Evolutionary conservation across 495 filamentous ascomycete genomes (phyloP).

Genomic region (Daldinia concentrica): DNA sequence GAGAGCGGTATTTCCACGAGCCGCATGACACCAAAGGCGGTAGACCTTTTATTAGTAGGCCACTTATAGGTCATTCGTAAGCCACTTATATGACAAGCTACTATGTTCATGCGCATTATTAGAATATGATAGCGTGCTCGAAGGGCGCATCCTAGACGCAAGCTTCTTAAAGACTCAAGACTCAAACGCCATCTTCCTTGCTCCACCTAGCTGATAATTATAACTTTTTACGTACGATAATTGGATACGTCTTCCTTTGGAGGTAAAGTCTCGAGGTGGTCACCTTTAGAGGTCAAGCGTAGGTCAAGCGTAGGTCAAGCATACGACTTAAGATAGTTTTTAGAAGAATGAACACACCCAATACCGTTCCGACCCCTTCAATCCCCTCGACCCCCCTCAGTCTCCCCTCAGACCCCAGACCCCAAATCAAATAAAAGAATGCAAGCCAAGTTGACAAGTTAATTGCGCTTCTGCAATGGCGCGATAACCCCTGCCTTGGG

Average conservation of each 20-base stretch:
- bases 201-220: slow-evolving; percentile 8
- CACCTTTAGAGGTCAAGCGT: slow-evolving; percentile 42
- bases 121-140: slow-evolving; percentile 8
- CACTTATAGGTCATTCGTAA: not conserved
- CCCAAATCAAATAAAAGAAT: slow-evolving; percentile 15
- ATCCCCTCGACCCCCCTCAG: not conserved
- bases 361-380: not conserved
- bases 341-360: not conserved
- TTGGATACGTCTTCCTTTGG: slow-evolving; percentile 31
- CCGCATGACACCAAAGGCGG: not conserved
- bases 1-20: not conserved
- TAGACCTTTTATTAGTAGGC: not conserved
- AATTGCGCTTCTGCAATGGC: slow-evolving; percentile 32
- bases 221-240: slow-evolving; percentile 31
- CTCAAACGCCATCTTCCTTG: slow-evolving; percentile 2
- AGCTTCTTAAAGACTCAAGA: slow-evolving; percentile 6
- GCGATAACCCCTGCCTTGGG: slow-evolving; percentile 36
- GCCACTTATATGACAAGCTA: not conserved
- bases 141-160: slow-evolving; percentile 10
- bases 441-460: slow-evolving; percentile 25
- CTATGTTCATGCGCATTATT: not conserved
- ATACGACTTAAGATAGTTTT: slow-evolving; percentile 2
- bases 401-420: slow-evolving; percentile 1
- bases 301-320: not conserved
- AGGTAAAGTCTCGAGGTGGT: slow-evolving; percentile 40